These are phyloP conservation scores for Schoenoplectus triqueter DNA, from an alignment of 202 grass and related monocot species.

Conservation along the genomic window DNA sequence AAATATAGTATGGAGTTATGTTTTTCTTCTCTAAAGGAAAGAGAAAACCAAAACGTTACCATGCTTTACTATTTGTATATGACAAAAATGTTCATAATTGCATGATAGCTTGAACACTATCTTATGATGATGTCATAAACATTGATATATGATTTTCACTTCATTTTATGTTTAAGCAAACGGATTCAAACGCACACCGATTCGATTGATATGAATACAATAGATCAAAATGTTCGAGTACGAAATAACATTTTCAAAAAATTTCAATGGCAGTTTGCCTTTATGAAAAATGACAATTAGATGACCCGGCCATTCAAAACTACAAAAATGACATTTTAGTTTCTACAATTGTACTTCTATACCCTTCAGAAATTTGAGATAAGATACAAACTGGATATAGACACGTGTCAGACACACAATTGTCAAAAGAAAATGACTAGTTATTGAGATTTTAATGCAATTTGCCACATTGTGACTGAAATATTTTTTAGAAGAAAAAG, in stretches of 20 bases:
- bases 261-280: not conserved
- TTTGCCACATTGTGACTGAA: not conserved
- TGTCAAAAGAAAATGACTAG: constrained; percentile 23
- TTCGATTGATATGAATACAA: no score
- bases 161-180: not conserved
- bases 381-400: not conserved
- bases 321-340: not conserved
- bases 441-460: not conserved
- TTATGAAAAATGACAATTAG: not conserved
- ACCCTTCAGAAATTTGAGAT: not conserved
- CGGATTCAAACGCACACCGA: not conserved
- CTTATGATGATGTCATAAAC: no score
- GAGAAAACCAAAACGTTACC: not conserved
- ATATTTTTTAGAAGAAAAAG: not conserved
- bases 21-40: not conserved
- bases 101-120: no score
- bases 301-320: not conserved
- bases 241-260: not conserved
- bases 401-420: not conserved
- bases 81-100: no score
- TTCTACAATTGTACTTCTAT: not conserved
- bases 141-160: not conserved
- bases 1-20: not conserved
- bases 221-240: not conserved
- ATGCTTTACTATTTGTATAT: not conserved